These are phyloP conservation scores for Durusdinium trenchii DNA, from an alignment of 73 alveolate species.

Conservation along the genomic window DNA sequence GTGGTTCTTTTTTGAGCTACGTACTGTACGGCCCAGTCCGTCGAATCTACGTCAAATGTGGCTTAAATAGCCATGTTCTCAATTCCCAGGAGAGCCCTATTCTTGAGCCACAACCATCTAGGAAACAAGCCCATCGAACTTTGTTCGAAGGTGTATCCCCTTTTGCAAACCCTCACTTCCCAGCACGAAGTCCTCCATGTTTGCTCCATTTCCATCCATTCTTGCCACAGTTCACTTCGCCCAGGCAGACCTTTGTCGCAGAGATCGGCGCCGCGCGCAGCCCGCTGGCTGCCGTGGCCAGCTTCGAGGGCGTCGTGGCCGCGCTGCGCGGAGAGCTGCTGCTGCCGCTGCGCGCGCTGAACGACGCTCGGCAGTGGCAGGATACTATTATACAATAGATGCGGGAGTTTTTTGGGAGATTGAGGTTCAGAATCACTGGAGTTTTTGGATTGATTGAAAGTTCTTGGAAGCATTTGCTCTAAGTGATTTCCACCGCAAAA, in stretches of 20 bases:
- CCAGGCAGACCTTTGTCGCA: background rate
- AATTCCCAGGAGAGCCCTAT: too few relatives aligned
- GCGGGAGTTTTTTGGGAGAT: background rate
- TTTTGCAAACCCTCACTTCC: background rate
- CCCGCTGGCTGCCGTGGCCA: background rate
- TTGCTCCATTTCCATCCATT: background rate
- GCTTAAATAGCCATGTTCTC: too few relatives aligned
- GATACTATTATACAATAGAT: background rate
- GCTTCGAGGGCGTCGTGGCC: constrained; percentile 24
- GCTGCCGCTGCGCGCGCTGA: constrained; percentile 90
- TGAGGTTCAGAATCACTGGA: background rate
- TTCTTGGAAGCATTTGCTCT: background rate
- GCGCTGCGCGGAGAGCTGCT: constrained; percentile 82
- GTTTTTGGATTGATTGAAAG: background rate
- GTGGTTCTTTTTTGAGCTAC: too few relatives aligned
- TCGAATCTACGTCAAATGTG: too few relatives aligned
- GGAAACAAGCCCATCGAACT: too few relatives aligned
- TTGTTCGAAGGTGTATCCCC: background rate
- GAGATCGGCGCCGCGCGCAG: constrained; percentile 23
- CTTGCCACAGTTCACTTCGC: background rate
- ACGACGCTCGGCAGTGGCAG: constrained; percentile 35
- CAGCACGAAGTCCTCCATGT: background rate
- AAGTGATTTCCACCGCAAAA: too few relatives aligned
- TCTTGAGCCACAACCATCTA: too few relatives aligned
- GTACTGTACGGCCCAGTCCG: too few relatives aligned